phyloP scores from a whole-genome alignment of 2,329 filamentous ascomycete species.

The Claviceps maximensis region DNA sequence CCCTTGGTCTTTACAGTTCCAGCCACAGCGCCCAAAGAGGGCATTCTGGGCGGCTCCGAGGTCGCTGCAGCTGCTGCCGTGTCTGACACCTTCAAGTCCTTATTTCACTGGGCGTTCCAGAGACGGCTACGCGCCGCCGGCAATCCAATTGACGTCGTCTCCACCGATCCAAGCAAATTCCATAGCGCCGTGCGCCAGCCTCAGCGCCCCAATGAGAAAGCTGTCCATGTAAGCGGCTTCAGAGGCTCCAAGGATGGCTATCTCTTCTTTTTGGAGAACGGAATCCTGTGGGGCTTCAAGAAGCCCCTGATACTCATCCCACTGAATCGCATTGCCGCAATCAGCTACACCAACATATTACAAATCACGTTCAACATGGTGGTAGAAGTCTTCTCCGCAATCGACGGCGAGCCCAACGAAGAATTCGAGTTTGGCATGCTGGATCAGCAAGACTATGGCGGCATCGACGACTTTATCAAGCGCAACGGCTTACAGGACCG shows the following conservation, averaged over 20 bases:
- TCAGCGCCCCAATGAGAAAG: slow-evolving; percentile 46
- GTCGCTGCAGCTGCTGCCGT: slow-evolving; percentile 36
- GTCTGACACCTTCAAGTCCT: slow-evolving; percentile 43
- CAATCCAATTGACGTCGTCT: slow-evolving; percentile 34
- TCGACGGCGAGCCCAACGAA: slow-evolving; percentile 34
- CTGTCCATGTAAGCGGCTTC: slow-evolving; percentile 53
- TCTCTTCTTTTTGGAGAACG: slow-evolving; percentile 52
- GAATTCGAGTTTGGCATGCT: slow-evolving; percentile 58
- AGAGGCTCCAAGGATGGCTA: slow-evolving; percentile 56
- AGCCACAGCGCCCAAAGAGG: slow-evolving; percentile 45
- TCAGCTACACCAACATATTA: slow-evolving; percentile 55
- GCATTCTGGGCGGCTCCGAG: slow-evolving; percentile 38
- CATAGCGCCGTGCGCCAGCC: slow-evolving; percentile 42
- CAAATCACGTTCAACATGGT: slow-evolving; percentile 58
- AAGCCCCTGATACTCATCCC: slow-evolving; percentile 55
- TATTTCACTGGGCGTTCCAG: slow-evolving; percentile 49
- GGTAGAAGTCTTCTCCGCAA: slow-evolving; percentile 42
- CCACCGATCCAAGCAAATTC: slow-evolving; percentile 43
- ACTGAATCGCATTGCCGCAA: slow-evolving; percentile 43
- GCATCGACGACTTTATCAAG: slow-evolving; percentile 51
- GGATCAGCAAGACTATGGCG: slow-evolving; percentile 53
- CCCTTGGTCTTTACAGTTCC: slow-evolving; percentile 53
- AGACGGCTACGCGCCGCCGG: slow-evolving; percentile 36
- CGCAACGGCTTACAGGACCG: slow-evolving; percentile 49
- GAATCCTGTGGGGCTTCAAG: slow-evolving; percentile 58